phyloP scores from a whole-genome alignment of 2,329 filamentous ascomycete genomes.

The Penicillium frequentans region DNA sequence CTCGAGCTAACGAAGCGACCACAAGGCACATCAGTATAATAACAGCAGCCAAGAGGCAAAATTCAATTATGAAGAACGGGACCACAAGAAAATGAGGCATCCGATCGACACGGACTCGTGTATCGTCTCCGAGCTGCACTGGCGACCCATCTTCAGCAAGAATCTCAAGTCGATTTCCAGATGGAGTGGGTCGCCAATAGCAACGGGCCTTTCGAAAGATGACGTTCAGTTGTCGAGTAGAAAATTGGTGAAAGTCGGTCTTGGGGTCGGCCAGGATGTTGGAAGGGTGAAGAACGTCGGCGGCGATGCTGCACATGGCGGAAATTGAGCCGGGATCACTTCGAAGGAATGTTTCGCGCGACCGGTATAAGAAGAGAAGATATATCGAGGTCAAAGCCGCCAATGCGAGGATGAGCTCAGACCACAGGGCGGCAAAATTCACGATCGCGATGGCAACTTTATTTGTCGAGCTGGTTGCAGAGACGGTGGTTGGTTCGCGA shows the following conservation, averaged over 20 bases:
- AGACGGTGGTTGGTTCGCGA: slow-evolving; percentile 15
- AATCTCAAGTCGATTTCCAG: slow-evolving; percentile 30
- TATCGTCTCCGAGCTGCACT: slow-evolving; percentile 22
- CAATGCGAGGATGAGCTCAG: slow-evolving; percentile 30
- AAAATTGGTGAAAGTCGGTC: slow-evolving; percentile 33
- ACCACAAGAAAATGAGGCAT: slow-evolving; percentile 36
- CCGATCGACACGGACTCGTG: slow-evolving; percentile 28
- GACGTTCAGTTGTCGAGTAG: slow-evolving; percentile 32
- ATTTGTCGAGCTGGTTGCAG: slow-evolving; percentile 23
- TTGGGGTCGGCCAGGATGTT: slow-evolving; percentile 29
- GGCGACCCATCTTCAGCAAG: slow-evolving; percentile 31
- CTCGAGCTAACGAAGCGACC: slow-evolving; percentile 26
- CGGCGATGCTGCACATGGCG: slow-evolving; percentile 36
- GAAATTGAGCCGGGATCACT: slow-evolving; percentile 35
- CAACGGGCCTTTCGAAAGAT: slow-evolving; percentile 30
- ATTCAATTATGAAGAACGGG: slow-evolving; percentile 36
- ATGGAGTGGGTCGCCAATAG: slow-evolving; percentile 28
- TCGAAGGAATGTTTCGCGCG: slow-evolving; percentile 30
- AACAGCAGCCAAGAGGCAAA: slow-evolving; percentile 30
- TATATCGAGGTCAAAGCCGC: slow-evolving; percentile 23
- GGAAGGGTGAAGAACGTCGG: slow-evolving; percentile 29
- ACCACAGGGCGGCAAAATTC: slow-evolving; percentile 27
- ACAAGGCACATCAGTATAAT: slow-evolving; percentile 33
- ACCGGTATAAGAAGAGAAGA: slow-evolving; percentile 30
- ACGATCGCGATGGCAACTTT: slow-evolving; percentile 33